Evolutionary conservation across 139 green algal genomes (phyloP).

Genomic region (Pseudopediastrum boryanum): DNA sequence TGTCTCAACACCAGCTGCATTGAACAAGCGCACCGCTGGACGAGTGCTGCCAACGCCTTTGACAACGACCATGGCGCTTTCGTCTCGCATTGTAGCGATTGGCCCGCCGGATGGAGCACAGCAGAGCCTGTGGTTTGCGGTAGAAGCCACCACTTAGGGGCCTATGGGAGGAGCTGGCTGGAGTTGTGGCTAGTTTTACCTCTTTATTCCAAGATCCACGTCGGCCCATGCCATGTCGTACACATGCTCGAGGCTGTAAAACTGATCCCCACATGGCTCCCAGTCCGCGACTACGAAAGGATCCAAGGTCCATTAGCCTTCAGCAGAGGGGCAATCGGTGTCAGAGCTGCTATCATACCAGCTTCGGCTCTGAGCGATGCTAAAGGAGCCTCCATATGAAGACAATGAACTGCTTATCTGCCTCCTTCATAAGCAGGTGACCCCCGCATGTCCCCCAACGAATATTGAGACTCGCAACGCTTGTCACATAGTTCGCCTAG

Average conservation of each 20-base stretch:
- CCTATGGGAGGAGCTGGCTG: background rate
- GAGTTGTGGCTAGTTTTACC: slow-evolving; percentile 34
- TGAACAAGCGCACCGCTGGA: slow-evolving; percentile 75
- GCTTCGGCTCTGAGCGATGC: too few relatives aligned
- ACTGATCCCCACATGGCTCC: slow-evolving; percentile 67
- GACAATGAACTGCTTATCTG: too few relatives aligned
- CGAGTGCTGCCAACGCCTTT: slow-evolving; percentile 21
- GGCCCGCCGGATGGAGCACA: slow-evolving; percentile 74
- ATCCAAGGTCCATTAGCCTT: too few relatives aligned
- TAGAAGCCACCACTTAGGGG: background rate
- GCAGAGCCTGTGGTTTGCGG: background rate
- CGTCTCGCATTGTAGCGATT: slow-evolving; percentile 83
- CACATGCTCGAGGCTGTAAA: slow-evolving; percentile 63
- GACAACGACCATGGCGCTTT: slow-evolving; percentile 78
- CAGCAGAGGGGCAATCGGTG: too few relatives aligned
- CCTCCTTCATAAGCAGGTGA: too few relatives aligned
- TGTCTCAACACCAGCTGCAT: slow-evolving; percentile 53
- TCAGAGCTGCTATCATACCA: too few relatives aligned
- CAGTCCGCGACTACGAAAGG: too few relatives aligned
- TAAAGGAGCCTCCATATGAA: too few relatives aligned
- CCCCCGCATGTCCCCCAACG: too few relatives aligned
- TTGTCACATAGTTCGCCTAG: too few relatives aligned
- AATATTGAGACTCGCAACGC: too few relatives aligned
- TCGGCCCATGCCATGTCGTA: slow-evolving; percentile 76
- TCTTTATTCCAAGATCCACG: slow-evolving; percentile 57